A percentile compares a stretch with the other conserved stretches of the same genome.
Evolutionary conservation across 169 alveolate species (phyloP).

Genomic region (Perkinsus chesapeaki): DNA sequence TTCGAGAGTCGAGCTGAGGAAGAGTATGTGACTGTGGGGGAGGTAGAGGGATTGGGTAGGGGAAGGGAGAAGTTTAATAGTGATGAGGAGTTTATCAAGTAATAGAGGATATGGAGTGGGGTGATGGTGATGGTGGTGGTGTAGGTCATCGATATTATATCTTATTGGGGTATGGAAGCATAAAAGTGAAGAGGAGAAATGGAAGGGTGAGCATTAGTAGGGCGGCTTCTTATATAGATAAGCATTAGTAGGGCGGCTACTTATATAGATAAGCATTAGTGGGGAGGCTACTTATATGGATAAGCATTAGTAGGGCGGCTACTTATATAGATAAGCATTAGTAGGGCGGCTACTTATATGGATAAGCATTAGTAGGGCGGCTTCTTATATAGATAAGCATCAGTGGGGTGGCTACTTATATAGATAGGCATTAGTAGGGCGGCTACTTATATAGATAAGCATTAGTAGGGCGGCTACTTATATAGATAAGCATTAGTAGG

Average conservation of each 20-base stretch:
- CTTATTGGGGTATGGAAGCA: background rate
- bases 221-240: background rate
- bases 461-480: too few relatives aligned
- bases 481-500: background rate
- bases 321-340: background rate
- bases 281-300: background rate
- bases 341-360: background rate
- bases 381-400: background rate
- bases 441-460: background rate
- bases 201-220: background rate
- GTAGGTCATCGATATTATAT: background rate
- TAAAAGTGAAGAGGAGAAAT: background rate
- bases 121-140: background rate
- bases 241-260: too few relatives aligned
- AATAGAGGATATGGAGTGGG: background rate
- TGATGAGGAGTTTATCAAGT: background rate
- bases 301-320: background rate
- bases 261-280: background rate
- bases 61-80: background rate
- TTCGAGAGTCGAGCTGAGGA: background rate
- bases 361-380: background rate
- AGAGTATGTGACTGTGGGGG: background rate
- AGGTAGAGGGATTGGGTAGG: background rate
- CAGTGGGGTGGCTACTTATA: background rate
- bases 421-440: background rate